phyloP scores from a whole-genome alignment of 257 asterid genomes.

The Nicotiana paniculata region DNA sequence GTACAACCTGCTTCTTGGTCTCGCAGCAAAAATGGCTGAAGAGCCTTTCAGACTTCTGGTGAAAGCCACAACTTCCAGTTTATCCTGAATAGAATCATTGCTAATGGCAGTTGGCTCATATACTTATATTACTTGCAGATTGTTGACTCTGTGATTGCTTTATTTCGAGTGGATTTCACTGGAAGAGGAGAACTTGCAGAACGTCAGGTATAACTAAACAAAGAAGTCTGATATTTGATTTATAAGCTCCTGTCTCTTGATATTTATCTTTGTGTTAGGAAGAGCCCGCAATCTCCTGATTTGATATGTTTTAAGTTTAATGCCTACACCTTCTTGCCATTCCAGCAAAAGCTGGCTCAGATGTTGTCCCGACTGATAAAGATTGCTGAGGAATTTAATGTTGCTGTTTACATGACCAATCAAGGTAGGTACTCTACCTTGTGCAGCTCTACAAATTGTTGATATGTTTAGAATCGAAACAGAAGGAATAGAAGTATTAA shows the following conservation, averaged over 20 bases:
- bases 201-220: constrained; percentile 57
- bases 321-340: neutral
- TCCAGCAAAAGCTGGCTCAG: constrained; percentile 99
- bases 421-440: constrained; percentile 49
- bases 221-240: too few species aligned
- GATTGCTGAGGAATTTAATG: constrained; percentile 96
- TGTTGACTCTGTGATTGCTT: constrained; percentile 93
- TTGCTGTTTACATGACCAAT: constrained; percentile 98
- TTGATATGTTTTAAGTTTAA: neutral
- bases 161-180: constrained; percentile 93
- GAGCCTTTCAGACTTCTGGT: constrained; percentile 98
- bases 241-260: neutral
- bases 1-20: constrained; percentile 89
- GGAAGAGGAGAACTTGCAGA: constrained; percentile 99
- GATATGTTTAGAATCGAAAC: neutral
- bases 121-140: constrained; percentile 42
- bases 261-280: neutral
- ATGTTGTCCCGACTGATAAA: constrained; percentile 92
- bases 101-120: constrained; percentile 14
- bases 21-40: constrained; percentile 99
- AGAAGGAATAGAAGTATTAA: neutral
- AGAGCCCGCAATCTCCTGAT: neutral
- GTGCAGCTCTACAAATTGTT: neutral
- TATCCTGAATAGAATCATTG: constrained; percentile 1
- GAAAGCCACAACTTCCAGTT: constrained; percentile 19